A percentile compares a stretch with the other conserved stretches of the same genome.
phyloP scores from a whole-genome alignment of 768 basidiomycete species.

The Amanita muscaria region DNA sequence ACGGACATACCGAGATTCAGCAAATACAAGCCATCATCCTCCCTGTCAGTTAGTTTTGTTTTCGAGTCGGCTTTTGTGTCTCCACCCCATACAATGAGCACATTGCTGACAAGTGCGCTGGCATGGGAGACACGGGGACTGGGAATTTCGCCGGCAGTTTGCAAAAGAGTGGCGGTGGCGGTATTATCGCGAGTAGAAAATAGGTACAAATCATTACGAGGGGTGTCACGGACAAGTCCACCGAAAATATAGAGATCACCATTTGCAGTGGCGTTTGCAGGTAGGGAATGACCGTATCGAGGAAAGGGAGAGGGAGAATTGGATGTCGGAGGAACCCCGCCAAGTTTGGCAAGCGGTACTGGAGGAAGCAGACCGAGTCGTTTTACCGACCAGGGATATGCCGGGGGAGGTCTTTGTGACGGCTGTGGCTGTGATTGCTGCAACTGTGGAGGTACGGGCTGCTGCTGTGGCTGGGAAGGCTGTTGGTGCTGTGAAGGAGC shows the following conservation, averaged over 20 bases:
- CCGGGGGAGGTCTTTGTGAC: conserved; percentile 39
- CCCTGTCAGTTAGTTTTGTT: conserved; percentile 55
- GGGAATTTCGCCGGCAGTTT: conserved; percentile 85
- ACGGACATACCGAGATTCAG: conserved; percentile 79
- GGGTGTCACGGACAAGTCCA: conserved; percentile 85
- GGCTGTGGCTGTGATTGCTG: conserved; percentile 20
- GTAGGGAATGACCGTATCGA: conserved; percentile 91
- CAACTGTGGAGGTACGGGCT: conserved; percentile 4
- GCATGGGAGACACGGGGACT: conserved; percentile 93
- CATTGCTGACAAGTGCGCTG: conserved; percentile 90
- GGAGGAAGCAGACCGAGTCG: conserved; percentile 66
- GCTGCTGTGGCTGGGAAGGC: conserved; percentile 12
- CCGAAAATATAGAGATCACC: conserved; percentile 97
- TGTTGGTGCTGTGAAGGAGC: conserved; percentile 23
- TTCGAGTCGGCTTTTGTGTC: conserved; percentile 80
- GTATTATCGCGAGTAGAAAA: conserved; percentile 74
- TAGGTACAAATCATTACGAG: conserved; percentile 90
- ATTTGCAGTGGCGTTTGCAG: conserved; percentile 60
- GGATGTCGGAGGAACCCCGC: conserved; percentile 49
- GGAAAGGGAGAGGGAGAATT: conserved; percentile 89
- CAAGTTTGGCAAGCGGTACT: conserved; percentile 53
- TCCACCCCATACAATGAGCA: conserved; percentile 96
- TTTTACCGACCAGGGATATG: conserved; percentile 80
- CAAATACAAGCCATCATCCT: conserved; percentile 90
- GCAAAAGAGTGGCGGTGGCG: conserved; percentile 71